Percentiles rank a stretch among this genome's conserved stretches.
Conservation (phyloP, 495 filamentous ascomycete genomes). For the Podospora comata region DNA sequence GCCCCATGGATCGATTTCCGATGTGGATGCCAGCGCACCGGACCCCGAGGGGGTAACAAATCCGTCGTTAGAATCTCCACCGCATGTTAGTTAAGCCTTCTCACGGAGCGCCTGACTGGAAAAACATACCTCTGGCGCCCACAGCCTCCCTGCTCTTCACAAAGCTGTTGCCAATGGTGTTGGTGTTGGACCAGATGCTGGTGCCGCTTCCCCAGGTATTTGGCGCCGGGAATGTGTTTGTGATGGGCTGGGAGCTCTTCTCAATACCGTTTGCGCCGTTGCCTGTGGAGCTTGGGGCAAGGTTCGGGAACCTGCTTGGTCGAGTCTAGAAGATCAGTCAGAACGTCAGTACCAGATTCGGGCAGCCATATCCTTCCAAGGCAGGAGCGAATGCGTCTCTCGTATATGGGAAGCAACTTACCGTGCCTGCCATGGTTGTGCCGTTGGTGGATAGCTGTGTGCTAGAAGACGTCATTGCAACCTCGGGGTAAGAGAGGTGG, state of each 20-base stretch:
- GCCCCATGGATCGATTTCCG: conserved; percentile 57
- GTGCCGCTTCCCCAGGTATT: conserved; percentile 52
- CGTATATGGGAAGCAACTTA: conserved; percentile 12
- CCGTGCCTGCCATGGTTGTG: conserved; percentile 22
- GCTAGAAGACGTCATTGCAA: conserved; percentile 13
- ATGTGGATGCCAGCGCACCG: conserved; percentile 60
- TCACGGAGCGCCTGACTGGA: neutral
- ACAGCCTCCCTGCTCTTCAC: conserved; percentile 39
- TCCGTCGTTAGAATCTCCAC: conserved; percentile 36
- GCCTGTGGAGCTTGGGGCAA: neutral
- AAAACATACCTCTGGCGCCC: conserved; percentile 45
- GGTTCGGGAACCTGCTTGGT: conserved; percentile 11
- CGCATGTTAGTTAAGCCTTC: conserved; percentile 23
- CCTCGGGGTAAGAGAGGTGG: too few species aligned
- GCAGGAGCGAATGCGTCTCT: neutral
- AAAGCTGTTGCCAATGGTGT: conserved; percentile 46
- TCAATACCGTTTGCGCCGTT: conserved; percentile 33
- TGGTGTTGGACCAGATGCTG: conserved; percentile 59
- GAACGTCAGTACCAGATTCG: neutral
- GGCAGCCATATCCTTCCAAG: neutral
- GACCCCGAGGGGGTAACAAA: conserved; percentile 52
- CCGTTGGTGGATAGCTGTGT: conserved; percentile 8
- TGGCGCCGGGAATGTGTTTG: conserved; percentile 45
- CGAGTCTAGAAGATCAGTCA: neutral
- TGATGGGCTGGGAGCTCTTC: conserved; percentile 36